Percentiles rank a stretch among this genome's conserved stretches.
Conservation (phyloP, 257 asterid genomes). For the Lycium barbarum region DNA sequence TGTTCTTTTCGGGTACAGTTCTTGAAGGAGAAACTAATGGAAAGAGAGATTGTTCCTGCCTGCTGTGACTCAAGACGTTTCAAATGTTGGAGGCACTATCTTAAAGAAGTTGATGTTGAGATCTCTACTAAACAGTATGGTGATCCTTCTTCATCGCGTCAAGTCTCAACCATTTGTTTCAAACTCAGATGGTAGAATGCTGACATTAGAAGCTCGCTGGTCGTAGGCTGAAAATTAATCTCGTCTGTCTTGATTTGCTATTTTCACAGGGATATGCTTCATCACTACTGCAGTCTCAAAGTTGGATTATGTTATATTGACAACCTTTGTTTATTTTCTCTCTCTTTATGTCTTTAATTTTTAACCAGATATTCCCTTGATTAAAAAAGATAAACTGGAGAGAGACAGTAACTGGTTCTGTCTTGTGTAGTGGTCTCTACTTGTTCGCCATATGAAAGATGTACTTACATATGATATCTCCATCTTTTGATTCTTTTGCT, state of each 20-base stretch:
- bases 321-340: not conserved
- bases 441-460: not conserved
- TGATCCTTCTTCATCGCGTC: not conserved
- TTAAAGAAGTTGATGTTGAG: constrained; percentile 3
- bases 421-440: not conserved
- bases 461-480: no score
- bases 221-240: not conserved
- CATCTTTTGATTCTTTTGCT: no score
- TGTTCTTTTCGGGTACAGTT: not conserved
- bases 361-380: not conserved
- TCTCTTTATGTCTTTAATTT: not conserved
- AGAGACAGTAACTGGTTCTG: not conserved
- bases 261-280: not conserved
- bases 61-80: not conserved
- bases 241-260: not conserved
- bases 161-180: not conserved
- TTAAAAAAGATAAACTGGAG: not conserved
- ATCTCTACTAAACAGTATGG: not conserved
- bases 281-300: not conserved
- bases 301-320: not conserved
- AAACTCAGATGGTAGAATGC: not conserved
- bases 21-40: not conserved
- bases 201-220: not conserved
- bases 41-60: not conserved
- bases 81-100: not conserved